Base-by-base conservation (phyloP, 2,329 filamentous ascomycete genomes). In the Escovopsis sp. region DNA sequence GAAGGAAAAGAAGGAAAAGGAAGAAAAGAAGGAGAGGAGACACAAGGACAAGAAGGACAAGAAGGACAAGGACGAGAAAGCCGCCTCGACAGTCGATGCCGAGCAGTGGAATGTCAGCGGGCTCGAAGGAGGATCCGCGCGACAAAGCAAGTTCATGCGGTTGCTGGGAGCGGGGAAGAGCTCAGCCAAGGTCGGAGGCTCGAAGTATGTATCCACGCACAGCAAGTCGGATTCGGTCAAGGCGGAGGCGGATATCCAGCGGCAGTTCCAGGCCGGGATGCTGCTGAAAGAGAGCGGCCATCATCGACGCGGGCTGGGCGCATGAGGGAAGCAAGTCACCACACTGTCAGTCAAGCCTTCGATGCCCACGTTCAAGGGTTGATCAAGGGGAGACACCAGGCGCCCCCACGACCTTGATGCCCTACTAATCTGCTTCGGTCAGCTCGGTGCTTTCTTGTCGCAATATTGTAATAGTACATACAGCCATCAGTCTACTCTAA, bases 191-290 rank as follows among this genome's bases (percentile, higher is more conserved):
- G 43, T 51, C 1, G 41, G 49, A 2, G 27, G 27, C 27, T 35
- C 47, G 16, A 41, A 44, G 36, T 33, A 35, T 27, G 32, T 38
- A 20, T 41, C 51, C 39, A 51, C 57, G 49, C 48, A 46, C 50
- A 30, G 27, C 27, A 51, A 58, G 51, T 50, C 56, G 7, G 53
- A 57, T 47, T 62, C 55, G 32, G 59, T 51, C 43, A 61, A 63
- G 48, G 64, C 68, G 27, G 66, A 73, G 47, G 61, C 63, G 25
- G 71, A 75, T 36, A 65, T 78, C 16, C 70, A 74, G 55, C 64
- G 64, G 45, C 74, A 78, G 50, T 78, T 72, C 45, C 66, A 74
- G 45, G 58, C 59, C 9, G 72, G 74, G 25, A 72, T 76, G 57
- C 66, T 64, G 50, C 67, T 69, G 60, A 77, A 76, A 59, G 72